Evolutionary conservation across 768 basidiomycete species (phyloP).

Genomic region (Lactarius indigo): DNA sequence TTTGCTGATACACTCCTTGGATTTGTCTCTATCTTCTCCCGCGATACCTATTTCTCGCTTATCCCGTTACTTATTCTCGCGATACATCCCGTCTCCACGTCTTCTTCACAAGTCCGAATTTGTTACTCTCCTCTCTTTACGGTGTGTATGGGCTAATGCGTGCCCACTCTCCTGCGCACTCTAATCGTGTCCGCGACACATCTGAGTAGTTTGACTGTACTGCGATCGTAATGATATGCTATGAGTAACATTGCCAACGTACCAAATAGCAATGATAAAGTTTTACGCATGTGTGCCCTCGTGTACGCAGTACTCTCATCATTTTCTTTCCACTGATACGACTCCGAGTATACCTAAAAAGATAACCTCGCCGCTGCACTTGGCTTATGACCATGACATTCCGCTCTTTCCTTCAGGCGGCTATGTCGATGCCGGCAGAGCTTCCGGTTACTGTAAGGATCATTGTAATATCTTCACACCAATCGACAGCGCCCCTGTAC

Average conservation of each 20-base stretch:
- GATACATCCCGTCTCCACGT: slow-evolving; percentile 6
- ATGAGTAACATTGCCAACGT: neutral
- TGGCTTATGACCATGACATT: too few species aligned
- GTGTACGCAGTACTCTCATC: neutral
- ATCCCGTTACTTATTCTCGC: neutral
- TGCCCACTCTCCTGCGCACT: too few species aligned
- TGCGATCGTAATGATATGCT: slow-evolving; percentile 4
- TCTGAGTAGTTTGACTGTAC: slow-evolving; percentile 13
- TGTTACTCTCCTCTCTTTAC: neutral
- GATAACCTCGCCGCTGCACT: neutral
- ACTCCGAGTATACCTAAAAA: neutral
- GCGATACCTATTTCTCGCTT: slow-evolving; percentile 15
- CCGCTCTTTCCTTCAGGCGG: neutral
- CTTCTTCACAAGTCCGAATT: neutral
- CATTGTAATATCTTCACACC: too few species aligned
- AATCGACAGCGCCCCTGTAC: too few species aligned
- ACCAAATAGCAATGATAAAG: neutral
- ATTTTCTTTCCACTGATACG: neutral
- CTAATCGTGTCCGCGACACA: slow-evolving; percentile 1
- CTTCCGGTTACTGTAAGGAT: too few species aligned
- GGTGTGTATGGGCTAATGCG: neutral
- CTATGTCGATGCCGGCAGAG: too few species aligned
- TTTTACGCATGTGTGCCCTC: neutral
- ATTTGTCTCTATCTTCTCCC: slow-evolving; percentile 7
- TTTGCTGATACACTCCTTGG: slow-evolving; percentile 16